Base-by-base conservation (phyloP, 805 yeast species). In the Nakazawaea holstii region DNA sequence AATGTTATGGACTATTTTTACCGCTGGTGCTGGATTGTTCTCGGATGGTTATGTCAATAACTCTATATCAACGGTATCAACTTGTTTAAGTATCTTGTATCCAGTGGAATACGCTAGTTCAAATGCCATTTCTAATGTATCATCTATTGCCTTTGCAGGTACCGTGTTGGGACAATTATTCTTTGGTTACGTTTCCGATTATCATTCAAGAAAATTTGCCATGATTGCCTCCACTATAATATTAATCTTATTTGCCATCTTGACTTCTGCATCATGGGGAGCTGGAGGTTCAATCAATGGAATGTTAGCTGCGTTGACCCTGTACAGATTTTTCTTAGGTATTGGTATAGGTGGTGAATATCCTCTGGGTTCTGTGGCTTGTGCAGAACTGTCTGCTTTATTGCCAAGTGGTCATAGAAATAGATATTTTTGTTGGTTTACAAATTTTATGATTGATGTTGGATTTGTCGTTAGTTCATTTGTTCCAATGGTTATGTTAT, bases 341-440 rank as follows among this genome's bases (percentile, higher is more conserved):
- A 72, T 88, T 53, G 95, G 91, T 58, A 87, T 92, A 56, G 98
- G 98, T 57, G 91, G 95, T 43, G 98, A 91, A 67, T 91, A 91
- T 61, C 96, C 97, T 41, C 84, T 95, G 11, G 91, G 96, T 39
- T 84, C 96, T 8, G 92, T 91, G 15, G 95, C 95, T 33, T 88
- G 95, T 55, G 90, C 97, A 28, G 97, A 91, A 66, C 94, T 95
- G 35, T 81, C 95, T 40, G 82, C 86, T 48, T 68, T 79, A 52
- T 69, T 90, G 56, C 87, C 91, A 14, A 74, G 80, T n/a, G 95
- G 95, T 49, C 74, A 76, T 51, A 84, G 97, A 71, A 89, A 91
- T 69, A 76, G 97, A 63, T 90, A 85, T 73, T 90, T 91, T 60
- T 77, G 82, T 47, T 81, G 90, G 87, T 91, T 90, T 66, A 90